Evolutionary conservation across 2,329 filamentous ascomycete genomes (phyloP), one percentile per base, ranked within the genome.

Genomic region (Sporothrix inflata): DNA sequence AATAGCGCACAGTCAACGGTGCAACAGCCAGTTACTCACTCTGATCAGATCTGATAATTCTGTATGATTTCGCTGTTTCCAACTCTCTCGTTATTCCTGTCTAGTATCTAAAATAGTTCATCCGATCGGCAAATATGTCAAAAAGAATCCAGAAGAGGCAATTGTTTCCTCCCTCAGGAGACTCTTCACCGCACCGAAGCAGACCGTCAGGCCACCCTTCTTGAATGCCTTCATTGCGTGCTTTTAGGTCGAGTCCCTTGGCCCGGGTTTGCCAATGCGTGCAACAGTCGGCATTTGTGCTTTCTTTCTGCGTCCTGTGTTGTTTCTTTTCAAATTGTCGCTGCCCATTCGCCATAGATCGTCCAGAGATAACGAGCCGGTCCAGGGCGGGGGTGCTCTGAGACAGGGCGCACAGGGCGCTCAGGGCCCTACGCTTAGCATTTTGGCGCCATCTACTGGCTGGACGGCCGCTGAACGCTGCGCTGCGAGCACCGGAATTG

Each of bases 261-360:
- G 34, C n/a, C 16, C 21, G 21, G 19, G 27, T 67, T 7, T 49
- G 42, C 63, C 21, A 49, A 5, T 24, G 38, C 21, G 40, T 47
- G 9, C 30, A 12, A 19, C 60, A 27, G 21, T 45, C 38, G 38
- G 38, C 42, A 30, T 2, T n/a, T 51, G 12, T 42, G 14, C 53
- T 49, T 2, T 60, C 16, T 45, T 60, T 60, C 12, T 42, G 45
- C 27, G 21, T 21, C 4, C 14, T n/a, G 19, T 30, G 51, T 4
- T 21, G 38, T 21, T 67, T 47, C 24, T 30, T 51, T 49, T 19
- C 71, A 57, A 45, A 27, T 21, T 63, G 47, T 24, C 34, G 19
- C 16, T 14, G 71, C n/a, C 51, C 61, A 73, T 73, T 73, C 71
- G 71, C 68, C 30, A 63, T 67, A 70, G 67, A 72, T 72, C 66